phyloP scores from a whole-genome alignment of 371 early-diverging fungal species.

The Rhizopus arrhizus region DNA sequence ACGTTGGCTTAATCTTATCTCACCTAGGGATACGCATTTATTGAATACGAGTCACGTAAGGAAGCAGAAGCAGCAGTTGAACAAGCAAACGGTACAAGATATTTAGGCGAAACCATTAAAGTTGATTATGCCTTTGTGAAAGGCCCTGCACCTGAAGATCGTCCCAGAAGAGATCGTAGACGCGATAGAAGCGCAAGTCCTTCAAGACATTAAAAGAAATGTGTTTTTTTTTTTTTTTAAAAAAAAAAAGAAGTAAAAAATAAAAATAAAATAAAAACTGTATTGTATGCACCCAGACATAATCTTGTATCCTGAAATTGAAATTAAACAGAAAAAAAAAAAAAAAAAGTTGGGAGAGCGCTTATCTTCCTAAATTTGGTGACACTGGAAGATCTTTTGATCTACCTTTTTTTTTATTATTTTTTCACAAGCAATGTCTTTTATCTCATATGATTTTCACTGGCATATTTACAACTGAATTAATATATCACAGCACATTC shows the following conservation, averaged over 20 bases:
- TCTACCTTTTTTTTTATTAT: background rate
- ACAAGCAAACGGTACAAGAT: slow-evolving; percentile 66
- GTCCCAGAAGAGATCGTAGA: slow-evolving; percentile 29
- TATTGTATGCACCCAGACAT: background rate
- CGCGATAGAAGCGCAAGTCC: slow-evolving; percentile 33
- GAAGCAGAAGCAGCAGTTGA: slow-evolving; percentile 86
- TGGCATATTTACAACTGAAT: too few relatives aligned
- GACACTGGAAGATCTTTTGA: background rate
- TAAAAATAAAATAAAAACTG: slow-evolving; percentile 5
- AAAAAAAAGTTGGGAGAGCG: background rate
- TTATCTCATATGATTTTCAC: background rate
- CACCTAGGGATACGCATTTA: slow-evolving; percentile 86
- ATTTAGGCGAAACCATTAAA: slow-evolving; percentile 72
- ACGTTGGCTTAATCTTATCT: background rate
- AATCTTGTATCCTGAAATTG: too few relatives aligned
- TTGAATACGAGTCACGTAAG: slow-evolving; percentile 83
- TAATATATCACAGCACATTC: too few relatives aligned
- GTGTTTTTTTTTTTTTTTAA: too few relatives aligned
- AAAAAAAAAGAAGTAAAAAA: background rate
- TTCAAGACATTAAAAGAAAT: slow-evolving; percentile 14
- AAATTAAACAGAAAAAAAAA: background rate
- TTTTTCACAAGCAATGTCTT: background rate
- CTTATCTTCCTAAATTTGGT: background rate
- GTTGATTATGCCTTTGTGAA: slow-evolving; percentile 87
- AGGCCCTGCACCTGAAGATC: slow-evolving; percentile 21